Percentiles rank a stretch among this genome's conserved stretches.
phyloP scores from a whole-genome alignment of 495 filamentous ascomycete genomes.

The Tirmania nivea region DNA sequence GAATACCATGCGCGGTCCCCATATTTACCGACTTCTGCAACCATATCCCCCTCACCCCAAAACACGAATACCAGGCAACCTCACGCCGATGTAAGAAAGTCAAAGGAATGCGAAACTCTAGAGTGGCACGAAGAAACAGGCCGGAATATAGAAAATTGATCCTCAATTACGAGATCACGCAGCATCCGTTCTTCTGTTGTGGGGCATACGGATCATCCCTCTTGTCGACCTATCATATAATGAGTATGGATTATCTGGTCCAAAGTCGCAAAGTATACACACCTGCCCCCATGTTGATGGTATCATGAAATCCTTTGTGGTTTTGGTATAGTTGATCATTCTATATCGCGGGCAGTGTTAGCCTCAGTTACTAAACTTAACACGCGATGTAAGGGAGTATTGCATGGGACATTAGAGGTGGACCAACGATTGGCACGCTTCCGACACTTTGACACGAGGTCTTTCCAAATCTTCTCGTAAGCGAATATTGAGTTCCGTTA shows the following conservation, averaged over 20 bases:
- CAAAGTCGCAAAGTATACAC: constrained; percentile 22
- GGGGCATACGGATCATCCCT: constrained; percentile 92
- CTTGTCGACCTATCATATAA: constrained; percentile 44
- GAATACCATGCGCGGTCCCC: too few relatives aligned
- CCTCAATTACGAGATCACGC: constrained; percentile 34
- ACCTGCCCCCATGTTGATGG: constrained; percentile 89
- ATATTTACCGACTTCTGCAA: too few relatives aligned
- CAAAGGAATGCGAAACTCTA: too few relatives aligned
- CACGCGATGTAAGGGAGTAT: background rate
- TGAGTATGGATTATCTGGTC: constrained; percentile 1
- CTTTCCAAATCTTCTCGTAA: constrained; percentile 87
- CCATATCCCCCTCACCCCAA: too few relatives aligned
- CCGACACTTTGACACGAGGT: constrained; percentile 82
- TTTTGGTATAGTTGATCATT: constrained; percentile 88
- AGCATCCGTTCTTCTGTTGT: constrained; percentile 75
- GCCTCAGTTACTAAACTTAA: background rate
- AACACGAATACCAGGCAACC: too few relatives aligned
- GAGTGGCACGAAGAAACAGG: too few relatives aligned
- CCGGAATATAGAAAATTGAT: too few relatives aligned
- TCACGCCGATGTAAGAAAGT: too few relatives aligned
- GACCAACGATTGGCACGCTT: constrained; percentile 76
- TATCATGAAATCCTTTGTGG: constrained; percentile 96
- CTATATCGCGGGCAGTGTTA: constrained; percentile 26
- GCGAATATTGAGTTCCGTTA: constrained; percentile 88
- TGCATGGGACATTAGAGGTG: background rate